phyloP scores from a whole-genome alignment of 805 yeast genomes.

The Myxozyma vanderwaltii region DNA sequence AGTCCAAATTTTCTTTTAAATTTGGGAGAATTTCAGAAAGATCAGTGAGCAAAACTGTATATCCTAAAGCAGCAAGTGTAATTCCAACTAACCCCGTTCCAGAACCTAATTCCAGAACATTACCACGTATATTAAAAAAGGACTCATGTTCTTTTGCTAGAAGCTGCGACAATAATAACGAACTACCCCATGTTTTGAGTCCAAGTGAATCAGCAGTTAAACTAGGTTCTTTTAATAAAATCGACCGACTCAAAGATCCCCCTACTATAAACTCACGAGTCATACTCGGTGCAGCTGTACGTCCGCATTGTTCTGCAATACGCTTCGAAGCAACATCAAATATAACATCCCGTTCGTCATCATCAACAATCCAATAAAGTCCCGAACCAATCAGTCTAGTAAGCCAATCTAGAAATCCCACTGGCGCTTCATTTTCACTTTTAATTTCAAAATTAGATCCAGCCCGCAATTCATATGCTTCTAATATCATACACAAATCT shows the following conservation, averaged over 20 bases:
- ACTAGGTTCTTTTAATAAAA: conserved; percentile 72
- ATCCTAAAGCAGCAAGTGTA: conserved; percentile 58
- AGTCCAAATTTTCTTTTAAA: conserved; percentile 56
- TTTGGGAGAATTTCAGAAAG: conserved; percentile 76
- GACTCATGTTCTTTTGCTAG: background rate
- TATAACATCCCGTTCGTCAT: conserved; percentile 45
- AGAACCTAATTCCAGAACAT: conserved; percentile 74
- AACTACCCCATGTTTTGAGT: conserved; percentile 94
- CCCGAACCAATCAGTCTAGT: conserved; percentile 24
- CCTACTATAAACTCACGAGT: conserved; percentile 59
- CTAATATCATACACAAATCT: background rate
- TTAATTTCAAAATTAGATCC: background rate
- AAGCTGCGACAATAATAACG: conserved; percentile 65
- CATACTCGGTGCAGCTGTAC: conserved; percentile 77
- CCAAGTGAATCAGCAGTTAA: conserved; percentile 86
- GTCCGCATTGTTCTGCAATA: conserved; percentile 79
- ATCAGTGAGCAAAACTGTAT: conserved; percentile 64
- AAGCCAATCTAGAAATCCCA: conserved; percentile 25
- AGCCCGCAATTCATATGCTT: background rate
- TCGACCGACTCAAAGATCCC: conserved; percentile 28
- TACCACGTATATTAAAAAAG: background rate
- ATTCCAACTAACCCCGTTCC: conserved; percentile 95
- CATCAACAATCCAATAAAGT: conserved; percentile 23
- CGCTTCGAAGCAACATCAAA: conserved; percentile 61
- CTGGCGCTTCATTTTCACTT: conserved; percentile 2